Evolutionary conservation across 345 rosid species (phyloP).

Genomic region (Garcia nutans): DNA sequence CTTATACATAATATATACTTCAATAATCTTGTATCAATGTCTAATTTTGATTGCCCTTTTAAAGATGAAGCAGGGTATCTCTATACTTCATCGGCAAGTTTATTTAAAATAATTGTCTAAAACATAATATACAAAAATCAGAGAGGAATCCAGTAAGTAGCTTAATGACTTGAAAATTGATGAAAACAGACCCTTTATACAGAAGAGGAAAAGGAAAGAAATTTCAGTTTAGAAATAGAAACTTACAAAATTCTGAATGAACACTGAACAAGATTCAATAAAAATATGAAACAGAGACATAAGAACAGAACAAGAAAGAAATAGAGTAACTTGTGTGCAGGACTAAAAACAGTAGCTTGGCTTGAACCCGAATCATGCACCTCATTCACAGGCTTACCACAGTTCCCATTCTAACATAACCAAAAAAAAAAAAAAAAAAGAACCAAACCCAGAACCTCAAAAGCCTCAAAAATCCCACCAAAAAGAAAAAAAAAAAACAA

Average conservation of each 20-base stretch:
- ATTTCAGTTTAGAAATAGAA: neutral
- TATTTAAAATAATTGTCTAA: no score
- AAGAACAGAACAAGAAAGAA: neutral
- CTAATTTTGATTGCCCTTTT: neutral
- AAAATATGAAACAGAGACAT: neutral
- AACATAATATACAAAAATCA: no score
- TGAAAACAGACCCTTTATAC: neutral
- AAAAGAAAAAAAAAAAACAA: neutral
- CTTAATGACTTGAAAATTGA: neutral
- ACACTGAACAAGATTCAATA: neutral
- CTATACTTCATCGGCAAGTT: no score
- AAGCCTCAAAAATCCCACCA: neutral
- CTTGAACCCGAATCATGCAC: constrained; percentile 20
- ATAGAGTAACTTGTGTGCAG: constrained; percentile 26
- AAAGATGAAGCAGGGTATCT: no score
- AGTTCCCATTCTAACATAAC: constrained; percentile 25
- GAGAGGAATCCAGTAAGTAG: no score
- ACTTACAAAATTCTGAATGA: no score
- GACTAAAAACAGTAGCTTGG: constrained; percentile 17
- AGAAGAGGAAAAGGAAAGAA: neutral
- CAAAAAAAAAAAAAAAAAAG: constrained; percentile 4
- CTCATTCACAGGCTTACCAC: constrained; percentile 26
- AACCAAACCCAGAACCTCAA: constrained; percentile 13
- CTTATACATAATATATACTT: neutral
- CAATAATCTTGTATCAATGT: neutral